Base-by-base conservation (phyloP, 192 early-diverging fungal genomes). In the Coemansia sp. region DNA sequence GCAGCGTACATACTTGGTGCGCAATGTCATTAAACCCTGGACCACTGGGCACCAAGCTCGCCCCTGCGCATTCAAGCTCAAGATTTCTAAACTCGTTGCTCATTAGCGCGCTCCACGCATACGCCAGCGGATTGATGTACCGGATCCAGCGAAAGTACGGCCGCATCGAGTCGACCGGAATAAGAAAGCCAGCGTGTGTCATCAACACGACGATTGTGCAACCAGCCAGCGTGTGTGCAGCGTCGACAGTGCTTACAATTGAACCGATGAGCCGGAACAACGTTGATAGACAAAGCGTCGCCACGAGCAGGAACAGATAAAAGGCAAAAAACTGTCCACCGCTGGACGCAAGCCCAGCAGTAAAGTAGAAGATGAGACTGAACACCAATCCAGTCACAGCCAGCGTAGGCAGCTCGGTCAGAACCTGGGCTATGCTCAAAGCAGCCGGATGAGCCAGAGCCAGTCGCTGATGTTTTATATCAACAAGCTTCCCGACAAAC, bases 381-480 rank as follows among this genome's bases (percentile, higher is more conserved):
- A 89, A 91, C 3, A 86, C 38, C 3, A 86, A 36, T 7, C 87
- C 76, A 61, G 84, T 81, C 26, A 81, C 5, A 0, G 86, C 28
- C 42, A 74, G 68, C 48, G 87, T 64, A 12, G 86, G 84, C 28
- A 89, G 63, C 49, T 89, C 86, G 24, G 76, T 76, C 51, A 87
- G 58, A 8, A 80, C 83, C 67, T 86, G 85, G 28, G 87, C 76
- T 46, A 89, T 53, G 28, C 84, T 86, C 23, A 79, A 74, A n/a
- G 87, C 84, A 10, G 84, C 85, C 1, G 89, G 87, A 50, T 85
- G 85, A 66, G 88, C 87, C 61, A 91, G 66, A 52, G 88, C 85
- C 67, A 86, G 88, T 5, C 82, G 76, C 56, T 87, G 88, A 73
- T 93, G 92, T 66, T 94, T 94, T 74, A 88, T 84, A 28, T 89